Conservation (phyloP, 805 yeast genomes). For the Starmerella riodocensis region DNA sequence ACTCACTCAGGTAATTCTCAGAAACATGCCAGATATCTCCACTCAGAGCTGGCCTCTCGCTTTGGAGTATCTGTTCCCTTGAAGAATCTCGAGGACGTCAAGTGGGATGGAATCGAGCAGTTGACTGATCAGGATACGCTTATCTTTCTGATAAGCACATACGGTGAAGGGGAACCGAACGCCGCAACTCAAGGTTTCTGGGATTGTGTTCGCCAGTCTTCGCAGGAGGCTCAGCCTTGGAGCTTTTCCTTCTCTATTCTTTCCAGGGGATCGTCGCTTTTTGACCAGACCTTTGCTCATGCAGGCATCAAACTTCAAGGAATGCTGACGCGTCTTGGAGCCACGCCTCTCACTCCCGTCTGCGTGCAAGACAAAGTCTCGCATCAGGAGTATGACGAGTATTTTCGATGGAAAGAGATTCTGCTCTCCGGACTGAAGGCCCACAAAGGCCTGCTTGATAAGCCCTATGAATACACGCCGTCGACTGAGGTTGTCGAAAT, state of each 20-base stretch:
- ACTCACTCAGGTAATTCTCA: conserved; percentile 88
- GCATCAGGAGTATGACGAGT: conserved; percentile 74
- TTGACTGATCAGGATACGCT: conserved; percentile 37
- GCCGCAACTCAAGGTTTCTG: conserved; percentile 43
- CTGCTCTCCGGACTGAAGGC: conserved; percentile 47
- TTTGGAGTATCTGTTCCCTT: conserved; percentile 56
- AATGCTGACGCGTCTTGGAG: conserved; percentile 41
- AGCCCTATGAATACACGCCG: conserved; percentile 54
- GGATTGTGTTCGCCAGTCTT: conserved; percentile 33
- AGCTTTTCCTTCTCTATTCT: conserved; percentile 48
- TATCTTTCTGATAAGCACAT: conserved; percentile 60
- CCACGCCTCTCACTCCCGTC: conserved; percentile 43
- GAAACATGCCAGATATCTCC: conserved; percentile 65
- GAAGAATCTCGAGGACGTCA: conserved; percentile 60
- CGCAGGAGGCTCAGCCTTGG: conserved; percentile 27
- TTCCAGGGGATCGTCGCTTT: conserved; percentile 74
- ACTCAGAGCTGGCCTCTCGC: conserved; percentile 60
- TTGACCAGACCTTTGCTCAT: conserved; percentile 59
- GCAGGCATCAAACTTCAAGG: conserved; percentile 42
- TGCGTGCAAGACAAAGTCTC: conserved; percentile 78
- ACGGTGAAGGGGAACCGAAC: conserved; percentile 86
- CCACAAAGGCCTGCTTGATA: conserved; percentile 47
- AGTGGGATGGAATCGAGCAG: conserved; percentile 49
- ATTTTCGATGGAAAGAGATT: conserved; percentile 62
- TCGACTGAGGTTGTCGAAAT: conserved; percentile 29